Conservation (phyloP, 2,329 filamentous ascomycete genomes). For the Colletotrichum spinosum region DNA sequence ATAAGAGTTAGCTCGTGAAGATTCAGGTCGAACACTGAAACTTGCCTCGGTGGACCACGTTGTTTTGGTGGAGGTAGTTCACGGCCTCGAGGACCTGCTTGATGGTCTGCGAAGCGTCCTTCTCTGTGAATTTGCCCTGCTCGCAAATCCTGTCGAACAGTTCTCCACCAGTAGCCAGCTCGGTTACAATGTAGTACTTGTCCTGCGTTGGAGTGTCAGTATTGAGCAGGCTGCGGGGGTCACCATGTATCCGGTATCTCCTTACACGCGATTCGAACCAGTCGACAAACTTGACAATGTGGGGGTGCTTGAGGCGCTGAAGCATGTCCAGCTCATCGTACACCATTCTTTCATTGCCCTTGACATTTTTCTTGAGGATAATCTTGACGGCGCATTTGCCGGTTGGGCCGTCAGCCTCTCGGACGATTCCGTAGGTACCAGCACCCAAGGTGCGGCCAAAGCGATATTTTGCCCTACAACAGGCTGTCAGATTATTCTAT, state of each 20-base stretch:
- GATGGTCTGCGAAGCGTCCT: constrained; percentile 96
- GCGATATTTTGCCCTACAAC: constrained; percentile 80
- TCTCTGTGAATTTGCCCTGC: constrained; percentile 97
- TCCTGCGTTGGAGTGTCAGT: constrained; percentile 67
- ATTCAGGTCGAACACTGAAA: background rate
- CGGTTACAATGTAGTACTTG: constrained; percentile 99
- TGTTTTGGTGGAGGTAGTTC: constrained; percentile 92
- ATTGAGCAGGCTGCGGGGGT: constrained; percentile 7
- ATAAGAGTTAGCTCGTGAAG: constrained; percentile 26
- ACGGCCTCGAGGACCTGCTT: constrained; percentile 93
- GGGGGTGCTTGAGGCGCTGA: constrained; percentile 88
- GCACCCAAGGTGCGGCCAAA: constrained; percentile 95
- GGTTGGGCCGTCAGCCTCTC: constrained; percentile 86
- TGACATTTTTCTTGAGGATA: constrained; percentile 99
- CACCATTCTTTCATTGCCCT: constrained; percentile 98
- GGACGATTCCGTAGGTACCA: constrained; percentile 97
- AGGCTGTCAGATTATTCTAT: constrained; percentile 38
- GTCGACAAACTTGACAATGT: constrained; percentile 97
- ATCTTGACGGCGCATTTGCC: constrained; percentile 98
- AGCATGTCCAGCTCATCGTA: constrained; percentile 97
- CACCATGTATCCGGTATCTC: constrained; percentile 9
- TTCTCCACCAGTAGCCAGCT: constrained; percentile 95
- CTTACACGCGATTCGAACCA: constrained; percentile 98
- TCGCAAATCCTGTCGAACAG: constrained; percentile 98
- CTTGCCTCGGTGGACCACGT: constrained; percentile 93